Percentiles rank a stretch among this genome's conserved stretches.
Conservation (phyloP, 495 filamentous ascomycete species). For the Aspergillus heteromorphus region DNA sequence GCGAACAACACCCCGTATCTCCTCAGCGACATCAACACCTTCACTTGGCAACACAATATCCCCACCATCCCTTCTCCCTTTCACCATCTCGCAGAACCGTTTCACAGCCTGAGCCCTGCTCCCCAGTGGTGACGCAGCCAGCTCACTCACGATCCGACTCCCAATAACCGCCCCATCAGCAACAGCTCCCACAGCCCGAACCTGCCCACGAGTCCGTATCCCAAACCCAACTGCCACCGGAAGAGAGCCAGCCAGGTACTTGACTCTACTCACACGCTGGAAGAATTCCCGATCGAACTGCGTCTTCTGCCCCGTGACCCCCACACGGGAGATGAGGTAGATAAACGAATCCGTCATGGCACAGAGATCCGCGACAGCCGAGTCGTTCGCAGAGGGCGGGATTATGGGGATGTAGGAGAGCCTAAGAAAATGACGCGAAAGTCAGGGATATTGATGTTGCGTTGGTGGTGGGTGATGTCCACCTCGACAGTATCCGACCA, state of each 20-base stretch:
- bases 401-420: constrained; percentile 1
- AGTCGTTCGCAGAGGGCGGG: constrained; percentile 63
- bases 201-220: background rate
- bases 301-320: background rate
- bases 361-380: constrained; percentile 77
- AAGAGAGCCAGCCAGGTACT: background rate
- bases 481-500: no score
- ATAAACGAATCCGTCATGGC: constrained; percentile 86
- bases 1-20: no score
- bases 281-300: background rate
- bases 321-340: constrained; percentile 80
- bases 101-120: background rate
- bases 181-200: background rate
- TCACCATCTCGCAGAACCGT: background rate
- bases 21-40: no score
- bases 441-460: no score
- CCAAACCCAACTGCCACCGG: background rate
- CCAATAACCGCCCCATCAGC: constrained; percentile 1
- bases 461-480: no score
- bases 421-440: no score
- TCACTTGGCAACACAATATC: no score
- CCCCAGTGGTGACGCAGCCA: background rate
- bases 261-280: background rate
- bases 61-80: background rate
- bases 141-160: background rate